Base-by-base conservation (phyloP, 140 eudicot genomes). In the Flaveria floridana region DNA sequence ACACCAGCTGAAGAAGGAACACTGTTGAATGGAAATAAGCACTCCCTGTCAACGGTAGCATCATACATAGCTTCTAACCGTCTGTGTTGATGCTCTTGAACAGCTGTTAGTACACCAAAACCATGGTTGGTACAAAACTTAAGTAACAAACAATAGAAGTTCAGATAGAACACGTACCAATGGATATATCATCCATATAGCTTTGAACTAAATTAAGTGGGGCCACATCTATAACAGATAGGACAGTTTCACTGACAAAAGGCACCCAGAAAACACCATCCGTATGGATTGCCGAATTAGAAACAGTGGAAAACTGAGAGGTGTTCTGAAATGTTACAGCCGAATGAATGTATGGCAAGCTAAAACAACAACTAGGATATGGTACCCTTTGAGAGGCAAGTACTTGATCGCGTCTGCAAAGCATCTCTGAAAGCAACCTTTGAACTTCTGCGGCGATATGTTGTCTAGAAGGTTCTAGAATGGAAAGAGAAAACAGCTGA, bases 171-270 rank as follows among this genome's bases (percentile, higher is more conserved):
- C 51, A 76, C 88, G 65, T 84, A 94, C 99, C 97, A 75, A 77
- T 73, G 58, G 95, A 86, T 76, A 87, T 81, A 37, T 94, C 97
- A n/a, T 86, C 88, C 70, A 88, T 53, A 66, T 83, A 94, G 84
- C 75, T 84, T 76, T 75, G 84, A 80, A 83, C 96, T 76, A 90
- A 70, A 66, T 71, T 82, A 47, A 94, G 96, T 3, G 99, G 99
- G 75, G 94, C 94, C 42, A 94, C 97, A 82, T 94, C 99, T 37
- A 85, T 62, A 65, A 90, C 86, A 53, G 99, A 94, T 56, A 81
- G 55, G 77, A 88, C 84, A 3, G 78, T 89, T 75, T 89, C 85
- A 75, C 72, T 82, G 30, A 88, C 79, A 39, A 63, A 82, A 73
- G 97, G 99, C 77, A 82, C 77, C 99, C 96, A 90, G 46, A 82